These are phyloP conservation scores for Pythium aphanidermatum DNA, from an alignment of 352 stramenopile genomes.

Conservation along the genomic window DNA sequence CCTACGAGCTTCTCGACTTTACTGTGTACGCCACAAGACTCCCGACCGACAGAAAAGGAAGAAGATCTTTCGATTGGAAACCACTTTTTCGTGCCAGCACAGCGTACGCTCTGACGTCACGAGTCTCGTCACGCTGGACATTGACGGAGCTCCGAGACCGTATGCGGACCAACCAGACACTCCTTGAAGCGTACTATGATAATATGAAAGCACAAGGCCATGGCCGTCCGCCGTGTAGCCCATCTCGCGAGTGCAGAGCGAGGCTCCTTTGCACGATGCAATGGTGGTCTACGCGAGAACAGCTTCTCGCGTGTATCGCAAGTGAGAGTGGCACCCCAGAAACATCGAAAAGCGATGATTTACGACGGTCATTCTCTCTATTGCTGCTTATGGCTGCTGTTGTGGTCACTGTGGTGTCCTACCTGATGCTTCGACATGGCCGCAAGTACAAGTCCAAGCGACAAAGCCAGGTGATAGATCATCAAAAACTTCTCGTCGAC, in stretches of 20 bases:
- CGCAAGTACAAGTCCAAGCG: slow-evolving; percentile 91
- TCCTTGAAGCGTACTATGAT: slow-evolving; percentile 72
- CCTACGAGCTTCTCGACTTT: slow-evolving; percentile 69
- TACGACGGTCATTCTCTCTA: too few relatives aligned
- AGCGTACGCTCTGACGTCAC: slow-evolving; percentile 48
- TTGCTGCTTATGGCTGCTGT: too few relatives aligned
- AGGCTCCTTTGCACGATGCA: slow-evolving; percentile 64
- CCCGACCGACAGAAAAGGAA: slow-evolving; percentile 22
- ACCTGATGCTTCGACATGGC: slow-evolving; percentile 91
- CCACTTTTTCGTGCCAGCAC: slow-evolving; percentile 44
- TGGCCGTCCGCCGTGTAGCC: slow-evolving; percentile 33
- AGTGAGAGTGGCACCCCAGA: too few relatives aligned
- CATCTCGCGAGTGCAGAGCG: slow-evolving; percentile 42
- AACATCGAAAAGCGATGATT: slow-evolving; percentile 84
- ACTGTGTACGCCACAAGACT: slow-evolving; percentile 77
- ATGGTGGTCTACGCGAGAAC: slow-evolving; percentile 71
- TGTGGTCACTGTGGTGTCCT: too few relatives aligned
- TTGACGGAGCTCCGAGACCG: slow-evolving; percentile 43
- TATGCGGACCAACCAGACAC: slow-evolving; percentile 35
- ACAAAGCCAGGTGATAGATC: too few relatives aligned
- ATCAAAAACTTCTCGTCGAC: slow-evolving; percentile 95
- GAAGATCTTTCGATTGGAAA: slow-evolving; percentile 42
- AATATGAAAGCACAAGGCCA: slow-evolving; percentile 80
- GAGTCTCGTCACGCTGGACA: slow-evolving; percentile 35
- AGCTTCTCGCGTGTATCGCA: slow-evolving; percentile 69